Evolutionary conservation across 768 basidiomycete genomes (phyloP).

Genomic region (Crassisporium funariophilum): DNA sequence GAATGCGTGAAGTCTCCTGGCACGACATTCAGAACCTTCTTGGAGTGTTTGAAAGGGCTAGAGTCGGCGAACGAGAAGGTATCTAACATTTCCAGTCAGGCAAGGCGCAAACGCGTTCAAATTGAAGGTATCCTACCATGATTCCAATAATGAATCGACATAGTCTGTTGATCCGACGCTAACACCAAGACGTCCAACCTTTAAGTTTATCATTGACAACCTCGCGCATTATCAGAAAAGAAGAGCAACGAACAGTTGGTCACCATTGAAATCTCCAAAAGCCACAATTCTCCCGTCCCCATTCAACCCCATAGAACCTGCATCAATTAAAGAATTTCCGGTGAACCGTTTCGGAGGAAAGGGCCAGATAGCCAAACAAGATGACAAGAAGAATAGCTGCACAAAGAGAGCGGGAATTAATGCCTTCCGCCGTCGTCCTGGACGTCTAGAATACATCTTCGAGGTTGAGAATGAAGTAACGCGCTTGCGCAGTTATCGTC

Average conservation of each 20-base stretch:
- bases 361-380: slow-evolving; percentile 62
- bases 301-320: slow-evolving; percentile 78
- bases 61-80: slow-evolving; percentile 57
- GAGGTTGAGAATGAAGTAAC: slow-evolving; percentile 2
- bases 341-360: slow-evolving; percentile 86
- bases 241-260: slow-evolving; percentile 75
- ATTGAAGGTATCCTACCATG: slow-evolving; percentile 55
- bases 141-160: slow-evolving; percentile 82
- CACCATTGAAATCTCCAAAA: slow-evolving; percentile 94
- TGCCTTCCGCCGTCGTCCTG: slow-evolving; percentile 26
- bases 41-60: slow-evolving; percentile 54
- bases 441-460: slow-evolving; percentile 20
- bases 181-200: slow-evolving; percentile 85
- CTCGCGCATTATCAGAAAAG: not conserved
- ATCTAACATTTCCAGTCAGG: no score
- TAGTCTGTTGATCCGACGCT: slow-evolving; percentile 69
- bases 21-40: slow-evolving; percentile 75
- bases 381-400: slow-evolving; percentile 14
- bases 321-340: slow-evolving; percentile 76
- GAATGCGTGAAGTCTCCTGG: slow-evolving; percentile 94
- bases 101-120: no score
- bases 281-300: slow-evolving; percentile 78
- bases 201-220: slow-evolving; percentile 10
- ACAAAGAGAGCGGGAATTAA: slow-evolving; percentile 6
- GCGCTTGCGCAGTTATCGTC: not conserved